These are phyloP conservation scores for Colletotrichum sp. DNA, from an alignment of 2,329 filamentous ascomycete genomes.

Conservation along the genomic window DNA sequence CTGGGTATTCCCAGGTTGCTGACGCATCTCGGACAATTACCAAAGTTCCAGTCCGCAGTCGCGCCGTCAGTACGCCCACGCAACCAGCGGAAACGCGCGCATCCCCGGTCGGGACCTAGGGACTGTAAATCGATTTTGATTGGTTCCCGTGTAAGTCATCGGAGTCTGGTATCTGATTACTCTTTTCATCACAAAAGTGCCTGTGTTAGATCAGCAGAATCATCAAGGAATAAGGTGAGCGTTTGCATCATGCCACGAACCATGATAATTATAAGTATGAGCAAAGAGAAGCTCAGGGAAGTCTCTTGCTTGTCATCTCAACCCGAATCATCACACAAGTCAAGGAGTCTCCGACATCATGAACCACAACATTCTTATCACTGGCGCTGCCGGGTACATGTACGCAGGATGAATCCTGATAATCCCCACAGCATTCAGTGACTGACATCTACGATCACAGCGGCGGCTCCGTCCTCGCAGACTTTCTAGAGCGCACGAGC, in stretches of 20 bases:
- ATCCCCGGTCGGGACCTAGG: slow-evolving; percentile 16
- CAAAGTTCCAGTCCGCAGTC: neutral
- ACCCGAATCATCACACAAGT: neutral
- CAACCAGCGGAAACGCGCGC: slow-evolving; percentile 23
- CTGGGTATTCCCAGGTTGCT: neutral
- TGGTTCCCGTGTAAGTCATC: neutral
- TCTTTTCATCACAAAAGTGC: neutral
- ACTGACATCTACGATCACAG: slow-evolving; percentile 1
- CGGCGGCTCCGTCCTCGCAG: slow-evolving; percentile 39
- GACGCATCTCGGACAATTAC: neutral
- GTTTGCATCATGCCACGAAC: neutral
- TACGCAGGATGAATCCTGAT: neutral
- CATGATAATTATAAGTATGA: neutral
- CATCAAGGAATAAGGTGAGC: neutral
- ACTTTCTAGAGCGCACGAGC: slow-evolving; percentile 28
- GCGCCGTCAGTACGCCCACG: neutral
- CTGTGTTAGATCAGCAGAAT: neutral
- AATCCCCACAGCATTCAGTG: neutral
- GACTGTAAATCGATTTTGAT: neutral
- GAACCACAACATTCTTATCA: slow-evolving; percentile 34
- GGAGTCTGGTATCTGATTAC: neutral
- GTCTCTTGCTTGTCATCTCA: neutral
- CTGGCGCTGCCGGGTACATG: slow-evolving; percentile 41
- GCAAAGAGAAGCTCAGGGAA: neutral
- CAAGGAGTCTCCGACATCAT: slow-evolving; percentile 1